A percentile compares a stretch with the other conserved stretches of the same genome.
Conservation (phyloP, 208 protist species). For the Trypanosoma platydactyli region DNA sequence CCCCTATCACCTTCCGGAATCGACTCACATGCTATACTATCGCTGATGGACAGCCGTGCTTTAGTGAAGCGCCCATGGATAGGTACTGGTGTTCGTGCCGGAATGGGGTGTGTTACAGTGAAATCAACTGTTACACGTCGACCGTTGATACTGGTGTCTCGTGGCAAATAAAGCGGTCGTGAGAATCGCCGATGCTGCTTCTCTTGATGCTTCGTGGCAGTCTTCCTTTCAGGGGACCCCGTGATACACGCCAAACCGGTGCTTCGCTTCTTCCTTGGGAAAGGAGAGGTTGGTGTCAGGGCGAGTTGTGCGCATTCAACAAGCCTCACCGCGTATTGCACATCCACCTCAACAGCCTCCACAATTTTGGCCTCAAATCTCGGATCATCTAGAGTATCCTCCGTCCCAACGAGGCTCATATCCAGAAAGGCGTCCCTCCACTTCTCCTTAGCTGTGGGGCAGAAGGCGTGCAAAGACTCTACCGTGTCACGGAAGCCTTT, state of each 20-base stretch:
- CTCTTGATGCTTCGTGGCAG: constrained; percentile 3
- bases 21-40: no score
- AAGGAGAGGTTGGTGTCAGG: background rate
- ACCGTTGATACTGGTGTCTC: background rate
- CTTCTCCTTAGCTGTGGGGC: background rate
- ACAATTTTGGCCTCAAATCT: constrained; percentile 47
- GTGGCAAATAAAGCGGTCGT: background rate
- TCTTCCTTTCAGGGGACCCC: no score
- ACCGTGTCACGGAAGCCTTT: constrained; percentile 5
- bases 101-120: background rate
- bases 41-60: no score
- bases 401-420: constrained; percentile 15
- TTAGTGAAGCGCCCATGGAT: background rate
- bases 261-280: background rate
- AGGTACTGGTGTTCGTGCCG: background rate
- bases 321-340: constrained; percentile 2
- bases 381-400: constrained; percentile 41
- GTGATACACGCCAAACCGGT: background rate
- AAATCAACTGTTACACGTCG: background rate
- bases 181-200: background rate
- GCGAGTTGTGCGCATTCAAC: background rate
- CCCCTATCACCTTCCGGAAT: background rate
- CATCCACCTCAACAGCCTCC: constrained; percentile 45
- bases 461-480: constrained; percentile 12
- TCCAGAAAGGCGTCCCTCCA: constrained; percentile 13